Conservation (phyloP, 257 asterid species). For the Dorcoceras hygrometricum region DNA sequence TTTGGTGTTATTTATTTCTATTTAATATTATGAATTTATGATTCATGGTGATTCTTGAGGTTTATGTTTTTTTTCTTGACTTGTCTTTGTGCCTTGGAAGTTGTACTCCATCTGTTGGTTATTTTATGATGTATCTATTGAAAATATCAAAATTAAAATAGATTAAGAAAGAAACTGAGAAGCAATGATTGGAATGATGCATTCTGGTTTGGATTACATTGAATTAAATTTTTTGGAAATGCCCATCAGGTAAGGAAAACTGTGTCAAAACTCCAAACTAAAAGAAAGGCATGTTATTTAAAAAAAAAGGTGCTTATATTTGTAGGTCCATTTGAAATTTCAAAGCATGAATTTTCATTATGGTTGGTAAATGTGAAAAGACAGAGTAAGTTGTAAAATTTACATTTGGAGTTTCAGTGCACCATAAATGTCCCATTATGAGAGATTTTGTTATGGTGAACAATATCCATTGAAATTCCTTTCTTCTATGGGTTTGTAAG, state of each 20-base stretch:
- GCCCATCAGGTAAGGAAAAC: no score
- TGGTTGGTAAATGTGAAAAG: slow-evolving; percentile 5
- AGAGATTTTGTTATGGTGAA: neutral
- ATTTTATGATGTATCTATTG: neutral
- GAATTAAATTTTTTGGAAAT: no score
- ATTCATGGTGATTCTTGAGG: slow-evolving; percentile 6
- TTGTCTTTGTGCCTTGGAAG: neutral
- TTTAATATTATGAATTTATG: neutral
- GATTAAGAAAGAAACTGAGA: neutral
- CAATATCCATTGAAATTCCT: slow-evolving; percentile 10
- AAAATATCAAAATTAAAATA: slow-evolving; percentile 2
- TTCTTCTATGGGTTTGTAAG: slow-evolving; percentile 13
- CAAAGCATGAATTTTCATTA: slow-evolving; percentile 10
- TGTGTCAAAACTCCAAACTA: no score
- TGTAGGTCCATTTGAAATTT: slow-evolving; percentile 11
- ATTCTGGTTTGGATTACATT: slow-evolving; percentile 18
- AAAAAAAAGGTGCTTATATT: neutral
- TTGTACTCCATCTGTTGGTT: slow-evolving; percentile 2
- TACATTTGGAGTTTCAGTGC: slow-evolving; percentile 7
- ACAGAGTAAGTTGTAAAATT: slow-evolving; percentile 6
- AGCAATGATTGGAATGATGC: slow-evolving; percentile 10
- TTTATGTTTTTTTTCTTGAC: slow-evolving; percentile 2
- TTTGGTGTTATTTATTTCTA: neutral
- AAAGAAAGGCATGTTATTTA: slow-evolving; percentile 1
- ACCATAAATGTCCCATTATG: neutral